phyloP scores from a whole-genome alignment of 148 eudicot species.

The Suaeda aralocaspica region DNA sequence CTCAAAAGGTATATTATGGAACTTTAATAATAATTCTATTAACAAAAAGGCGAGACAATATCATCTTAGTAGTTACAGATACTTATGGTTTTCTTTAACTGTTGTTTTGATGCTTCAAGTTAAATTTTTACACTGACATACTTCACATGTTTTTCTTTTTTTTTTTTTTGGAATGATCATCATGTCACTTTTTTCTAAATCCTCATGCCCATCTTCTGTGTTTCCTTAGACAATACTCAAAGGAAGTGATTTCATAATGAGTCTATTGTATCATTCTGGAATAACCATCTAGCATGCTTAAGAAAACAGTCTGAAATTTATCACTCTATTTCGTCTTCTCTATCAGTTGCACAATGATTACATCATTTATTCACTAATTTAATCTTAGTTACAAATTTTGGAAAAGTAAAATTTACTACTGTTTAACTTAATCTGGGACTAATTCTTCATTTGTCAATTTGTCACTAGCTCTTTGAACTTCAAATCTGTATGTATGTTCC shows the following conservation, averaged over 20 bases:
- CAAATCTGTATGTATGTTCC: too few species aligned
- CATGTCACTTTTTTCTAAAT: conserved; percentile 6
- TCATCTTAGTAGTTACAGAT: not conserved
- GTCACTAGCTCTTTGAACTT: not conserved
- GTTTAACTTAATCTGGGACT: not conserved
- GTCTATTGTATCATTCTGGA: conserved; percentile 15
- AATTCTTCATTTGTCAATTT: not conserved
- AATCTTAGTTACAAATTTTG: not conserved
- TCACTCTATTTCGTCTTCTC: not conserved
- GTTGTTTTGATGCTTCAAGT: not conserved
- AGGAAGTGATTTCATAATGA: conserved; percentile 24
- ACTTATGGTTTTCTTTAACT: conserved; percentile 1
- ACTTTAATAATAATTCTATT: not conserved
- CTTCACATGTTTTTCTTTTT: conserved; percentile 19
- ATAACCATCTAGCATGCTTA: not conserved
- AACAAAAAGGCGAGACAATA: not conserved
- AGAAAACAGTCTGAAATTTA: not conserved
- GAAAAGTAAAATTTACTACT: not conserved
- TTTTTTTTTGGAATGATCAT: conserved; percentile 11
- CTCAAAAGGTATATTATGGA: not conserved
- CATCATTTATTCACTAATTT: not conserved
- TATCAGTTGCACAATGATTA: not conserved
- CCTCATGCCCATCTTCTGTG: conserved; percentile 14
- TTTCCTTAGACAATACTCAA: conserved; percentile 31
- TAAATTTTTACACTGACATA: not conserved